These are phyloP conservation scores for Coemansia biformis DNA, from an alignment of 192 early-diverging fungal species.

Conservation along the genomic window DNA sequence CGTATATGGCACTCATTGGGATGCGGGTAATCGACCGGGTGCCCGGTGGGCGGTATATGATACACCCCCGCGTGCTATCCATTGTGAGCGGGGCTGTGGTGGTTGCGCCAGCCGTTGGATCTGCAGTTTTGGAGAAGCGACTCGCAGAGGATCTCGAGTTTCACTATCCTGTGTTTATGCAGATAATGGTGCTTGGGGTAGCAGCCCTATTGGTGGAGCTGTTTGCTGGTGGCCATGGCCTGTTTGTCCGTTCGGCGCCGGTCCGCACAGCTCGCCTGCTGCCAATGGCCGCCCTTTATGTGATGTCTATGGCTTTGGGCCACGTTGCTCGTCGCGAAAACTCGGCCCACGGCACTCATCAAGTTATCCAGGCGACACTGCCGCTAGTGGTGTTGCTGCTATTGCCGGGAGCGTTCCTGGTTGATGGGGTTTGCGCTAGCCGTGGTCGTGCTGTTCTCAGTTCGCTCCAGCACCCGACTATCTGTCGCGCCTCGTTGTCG, in stretches of 20 bases:
- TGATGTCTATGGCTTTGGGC: conserved; percentile 3
- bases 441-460: background rate
- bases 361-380: conserved; percentile 15
- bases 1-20: conserved; percentile 13
- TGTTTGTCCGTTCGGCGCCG: conserved; percentile 17
- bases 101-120: conserved; percentile 6
- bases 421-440: background rate
- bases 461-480: background rate
- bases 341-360: conserved; percentile 27
- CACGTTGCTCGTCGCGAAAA: conserved; percentile 10
- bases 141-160: conserved; percentile 19
- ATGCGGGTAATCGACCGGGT: conserved; percentile 6
- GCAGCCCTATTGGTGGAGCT: conserved; percentile 13
- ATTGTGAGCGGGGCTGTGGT: conserved; percentile 12
- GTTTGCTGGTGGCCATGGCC: conserved; percentile 6
- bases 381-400: conserved; percentile 15
- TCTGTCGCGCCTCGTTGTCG: background rate
- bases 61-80: conserved; percentile 13
- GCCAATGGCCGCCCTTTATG: conserved; percentile 25
- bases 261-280: conserved; percentile 15
- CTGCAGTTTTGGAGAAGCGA: conserved; percentile 17
- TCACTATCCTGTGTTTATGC: conserved; percentile 22
- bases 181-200: conserved; percentile 12
- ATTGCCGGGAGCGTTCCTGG: background rate
- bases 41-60: conserved; percentile 1